A percentile compares a stretch with the other conserved stretches of the same genome.
phyloP scores from a whole-genome alignment of 129 eudicot species.

The Ambrosia artemisiifolia region DNA sequence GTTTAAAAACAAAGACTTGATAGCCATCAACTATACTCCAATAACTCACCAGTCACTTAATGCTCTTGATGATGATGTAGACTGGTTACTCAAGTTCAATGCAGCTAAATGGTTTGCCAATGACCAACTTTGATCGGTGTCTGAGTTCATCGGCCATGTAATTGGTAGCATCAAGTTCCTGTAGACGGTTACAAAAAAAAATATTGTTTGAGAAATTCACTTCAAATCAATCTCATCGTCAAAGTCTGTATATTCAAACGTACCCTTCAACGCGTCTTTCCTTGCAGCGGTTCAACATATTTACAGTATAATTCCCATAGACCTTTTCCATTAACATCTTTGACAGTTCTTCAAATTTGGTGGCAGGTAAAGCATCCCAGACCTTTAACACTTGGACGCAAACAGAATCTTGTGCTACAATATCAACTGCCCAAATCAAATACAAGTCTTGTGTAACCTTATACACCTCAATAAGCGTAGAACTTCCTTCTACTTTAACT shows the following conservation, averaged over 20 bases:
- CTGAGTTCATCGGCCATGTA: slow-evolving; percentile 46
- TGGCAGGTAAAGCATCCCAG: slow-evolving; percentile 43
- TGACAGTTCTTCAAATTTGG: slow-evolving; percentile 36
- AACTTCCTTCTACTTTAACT: slow-evolving; percentile 23
- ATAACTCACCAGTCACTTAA: slow-evolving; percentile 28
- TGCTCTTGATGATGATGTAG: slow-evolving; percentile 1
- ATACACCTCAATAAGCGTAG: slow-evolving; percentile 32
- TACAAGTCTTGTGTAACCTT: slow-evolving; percentile 23
- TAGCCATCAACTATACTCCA: not conserved
- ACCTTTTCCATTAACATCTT: slow-evolving; percentile 26
- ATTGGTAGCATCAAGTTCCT: slow-evolving; percentile 53
- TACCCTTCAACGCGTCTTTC: slow-evolving; percentile 47
- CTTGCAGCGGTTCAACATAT: slow-evolving; percentile 43
- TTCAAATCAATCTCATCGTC: not conserved
- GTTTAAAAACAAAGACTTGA: not conserved
- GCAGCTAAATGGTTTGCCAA: slow-evolving; percentile 30
- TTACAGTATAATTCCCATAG: slow-evolving; percentile 41
- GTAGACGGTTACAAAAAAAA: not conserved
- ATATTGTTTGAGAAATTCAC: not conserved
- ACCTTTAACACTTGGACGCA: slow-evolving; percentile 53
- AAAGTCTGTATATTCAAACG: not conserved
- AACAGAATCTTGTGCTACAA: slow-evolving; percentile 32
- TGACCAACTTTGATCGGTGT: slow-evolving; percentile 22
- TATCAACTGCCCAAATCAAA: slow-evolving; percentile 51
- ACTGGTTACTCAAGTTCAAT: slow-evolving; percentile 20